A percentile compares a stretch with the other conserved stretches of the same genome.
These are phyloP conservation scores for Trichoderma brevicompactum DNA, from an alignment of 2,329 filamentous ascomycete genomes.

Conservation along the genomic window DNA sequence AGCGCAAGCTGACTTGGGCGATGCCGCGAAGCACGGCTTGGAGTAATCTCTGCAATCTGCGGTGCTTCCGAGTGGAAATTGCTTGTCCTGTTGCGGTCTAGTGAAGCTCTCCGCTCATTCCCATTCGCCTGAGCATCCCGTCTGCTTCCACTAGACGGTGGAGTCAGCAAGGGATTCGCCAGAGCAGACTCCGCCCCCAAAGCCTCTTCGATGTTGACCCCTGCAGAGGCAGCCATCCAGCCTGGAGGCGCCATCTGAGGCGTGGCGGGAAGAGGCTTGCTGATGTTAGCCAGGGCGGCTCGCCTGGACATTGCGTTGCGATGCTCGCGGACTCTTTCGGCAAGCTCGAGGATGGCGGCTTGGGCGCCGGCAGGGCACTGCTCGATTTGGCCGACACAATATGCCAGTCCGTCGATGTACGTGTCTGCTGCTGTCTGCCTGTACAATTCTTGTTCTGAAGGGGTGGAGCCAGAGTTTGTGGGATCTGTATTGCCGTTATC, in stretches of 20 bases:
- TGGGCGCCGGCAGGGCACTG: conserved; percentile 36
- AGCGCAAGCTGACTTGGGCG: no score
- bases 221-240: conserved; percentile 26
- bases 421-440: conserved; percentile 18
- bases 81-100: not conserved
- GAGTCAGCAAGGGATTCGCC: conserved; percentile 7
- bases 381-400: conserved; percentile 42
- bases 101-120: not conserved
- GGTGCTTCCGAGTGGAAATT: not conserved
- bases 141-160: conserved; percentile 4
- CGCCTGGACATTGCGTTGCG: conserved; percentile 17
- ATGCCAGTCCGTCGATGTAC: conserved; percentile 39
- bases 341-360: conserved; percentile 38
- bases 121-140: not conserved
- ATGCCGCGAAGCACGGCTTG: not conserved
- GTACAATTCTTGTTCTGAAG: not conserved
- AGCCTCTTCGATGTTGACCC: not conserved
- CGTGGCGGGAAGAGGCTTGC: conserved; percentile 41
- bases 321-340: conserved; percentile 28
- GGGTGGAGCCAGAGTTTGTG: not conserved
- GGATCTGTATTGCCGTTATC: not conserved
- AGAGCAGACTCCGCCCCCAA: not conserved
- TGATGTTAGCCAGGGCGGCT: conserved; percentile 28
- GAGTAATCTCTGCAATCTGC: not conserved
- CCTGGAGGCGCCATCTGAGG: conserved; percentile 37